A percentile compares a stretch with the other conserved stretches of the same genome.
Conservation (phyloP, 768 basidiomycete genomes). For the Calvatia gigantea region DNA sequence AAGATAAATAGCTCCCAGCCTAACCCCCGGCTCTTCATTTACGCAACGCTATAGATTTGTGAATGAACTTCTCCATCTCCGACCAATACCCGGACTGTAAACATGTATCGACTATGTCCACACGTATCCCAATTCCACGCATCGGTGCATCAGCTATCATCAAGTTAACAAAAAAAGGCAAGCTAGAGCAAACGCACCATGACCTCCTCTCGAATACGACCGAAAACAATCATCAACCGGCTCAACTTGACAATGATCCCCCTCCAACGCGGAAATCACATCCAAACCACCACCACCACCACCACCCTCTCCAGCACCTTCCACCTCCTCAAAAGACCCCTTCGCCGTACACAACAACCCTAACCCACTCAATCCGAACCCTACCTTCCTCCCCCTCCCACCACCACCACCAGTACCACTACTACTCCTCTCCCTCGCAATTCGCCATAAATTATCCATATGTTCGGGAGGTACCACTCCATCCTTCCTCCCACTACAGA, state of each 20-base stretch:
- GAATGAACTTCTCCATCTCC: neutral
- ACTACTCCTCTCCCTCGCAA: neutral
- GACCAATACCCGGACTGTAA: neutral
- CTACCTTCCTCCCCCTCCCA: neutral
- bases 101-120: conserved; percentile 2
- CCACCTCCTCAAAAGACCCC: neutral
- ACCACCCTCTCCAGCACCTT: neutral
- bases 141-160: too few relatives aligned
- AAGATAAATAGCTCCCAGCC: too few relatives aligned
- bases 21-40: too few relatives aligned
- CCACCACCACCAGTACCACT: neutral
- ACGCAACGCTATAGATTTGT: neutral
- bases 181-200: conserved; percentile 4
- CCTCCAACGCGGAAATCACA: neutral
- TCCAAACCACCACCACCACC: neutral
- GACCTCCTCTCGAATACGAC: neutral
- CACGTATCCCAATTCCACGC: too few relatives aligned
- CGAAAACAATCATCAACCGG: conserved; percentile 8
- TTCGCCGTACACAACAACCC: neutral
- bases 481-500: conserved; percentile 37
- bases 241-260: neutral
- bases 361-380: neutral
- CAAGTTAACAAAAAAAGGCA: too few relatives aligned
- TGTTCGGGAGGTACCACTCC: conserved; percentile 6
- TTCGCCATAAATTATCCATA: conserved; percentile 13